Conservation (phyloP, 306 rosid genomes). For the Purshia tridentata region DNA sequence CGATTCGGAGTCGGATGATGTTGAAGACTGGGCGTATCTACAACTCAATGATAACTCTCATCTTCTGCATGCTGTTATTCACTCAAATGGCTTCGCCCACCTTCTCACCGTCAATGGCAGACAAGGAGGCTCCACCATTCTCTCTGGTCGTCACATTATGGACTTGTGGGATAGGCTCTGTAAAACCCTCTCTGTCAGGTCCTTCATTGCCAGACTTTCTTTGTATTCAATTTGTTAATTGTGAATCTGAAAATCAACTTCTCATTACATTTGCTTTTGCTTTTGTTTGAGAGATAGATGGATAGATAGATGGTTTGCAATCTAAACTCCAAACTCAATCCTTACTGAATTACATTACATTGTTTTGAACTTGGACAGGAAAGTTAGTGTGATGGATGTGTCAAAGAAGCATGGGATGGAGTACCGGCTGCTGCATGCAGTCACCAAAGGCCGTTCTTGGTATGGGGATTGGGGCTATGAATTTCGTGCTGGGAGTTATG, state of each 20-base stretch:
- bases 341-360: background rate
- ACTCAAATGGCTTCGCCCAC: slow-evolving; percentile 71
- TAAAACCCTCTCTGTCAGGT: slow-evolving; percentile 55
- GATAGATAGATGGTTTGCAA: too few relatives aligned
- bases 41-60: slow-evolving; percentile 61
- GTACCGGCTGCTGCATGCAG: slow-evolving; percentile 57
- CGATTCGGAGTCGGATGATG: slow-evolving; percentile 25
- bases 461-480: slow-evolving; percentile 76
- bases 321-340: too few relatives aligned
- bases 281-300: too few relatives aligned
- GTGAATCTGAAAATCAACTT: background rate
- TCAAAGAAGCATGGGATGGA: slow-evolving; percentile 67
- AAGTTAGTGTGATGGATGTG: slow-evolving; percentile 76
- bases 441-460: slow-evolving; percentile 57
- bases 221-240: background rate
- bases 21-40: slow-evolving; percentile 53
- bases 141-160: slow-evolving; percentile 58
- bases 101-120: slow-evolving; percentile 61
- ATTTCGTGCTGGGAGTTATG: slow-evolving; percentile 72
- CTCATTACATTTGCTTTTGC: background rate
- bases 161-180: slow-evolving; percentile 73
- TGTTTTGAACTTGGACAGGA: slow-evolving; percentile 32
- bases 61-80: slow-evolving; percentile 66
- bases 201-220: background rate
- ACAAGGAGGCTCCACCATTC: slow-evolving; percentile 61